Base-by-base conservation (phyloP, 495 filamentous ascomycete genomes). In the Aspergillus conjunctus region DNA sequence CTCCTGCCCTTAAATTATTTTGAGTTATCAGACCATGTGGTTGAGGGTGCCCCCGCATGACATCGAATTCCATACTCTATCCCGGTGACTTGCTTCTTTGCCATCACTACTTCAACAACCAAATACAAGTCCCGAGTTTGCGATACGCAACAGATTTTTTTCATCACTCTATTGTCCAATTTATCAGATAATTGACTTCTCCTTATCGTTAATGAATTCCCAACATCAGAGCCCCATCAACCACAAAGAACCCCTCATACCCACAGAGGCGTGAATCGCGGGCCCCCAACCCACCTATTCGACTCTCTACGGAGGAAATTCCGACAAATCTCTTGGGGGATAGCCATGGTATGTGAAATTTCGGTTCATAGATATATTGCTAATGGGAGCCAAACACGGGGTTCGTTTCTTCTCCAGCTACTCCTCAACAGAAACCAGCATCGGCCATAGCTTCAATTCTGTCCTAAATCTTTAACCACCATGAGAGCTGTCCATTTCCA, bases 401-500 rank as follows among this genome's bases (percentile, higher is more conserved):
- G 3, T 37, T 37, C 14, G 41, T 17, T n/a, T 48, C 43, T 49
- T 20, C 26, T 32, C 32, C 14, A 3, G 14, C 15, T 45, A 4
- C 39, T 31, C 32, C 10, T 46, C 21, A n/a, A n/a, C n/a, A n/a
- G n/a, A n/a, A n/a, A n/a, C n/a, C n/a, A n/a, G n/a, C n/a, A n/a
- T n/a, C n/a, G n/a, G n/a, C n/a, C n/a, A n/a, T n/a, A 37, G 34
- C 21, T 21, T 12, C 41, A 33, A 18, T 17, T 22, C 22, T 33
- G 31, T 43, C 15, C 8, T 9, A 4, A 9, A 51, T 46, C 34
- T 20, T 15, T 15, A n/a, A 11, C 21, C 52, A 73, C 48, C 37
- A 81, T 79, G 78, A 71, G 76, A 66, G 77, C 78, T 7, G 67
- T 79, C 48, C 66, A 75, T 3, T 81, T 76, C 61, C 71, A 81